Evolutionary conservation across 2,329 filamentous ascomycete genomes (phyloP), one percentile per base, ranked within the genome.

Genomic region (Talaromyces islandicus): DNA sequence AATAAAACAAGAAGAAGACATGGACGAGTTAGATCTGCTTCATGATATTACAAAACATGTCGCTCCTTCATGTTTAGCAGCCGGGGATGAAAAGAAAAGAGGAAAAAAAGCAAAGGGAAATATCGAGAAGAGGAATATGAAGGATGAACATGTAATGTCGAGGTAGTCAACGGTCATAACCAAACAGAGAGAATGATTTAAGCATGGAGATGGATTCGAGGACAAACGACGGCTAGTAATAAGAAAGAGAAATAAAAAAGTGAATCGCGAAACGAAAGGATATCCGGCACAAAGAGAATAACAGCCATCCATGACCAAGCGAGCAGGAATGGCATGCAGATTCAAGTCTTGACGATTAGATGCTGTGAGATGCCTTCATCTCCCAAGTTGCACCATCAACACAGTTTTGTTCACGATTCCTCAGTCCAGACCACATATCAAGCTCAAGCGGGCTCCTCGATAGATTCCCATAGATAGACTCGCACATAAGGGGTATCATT

Each of bases 401-500:
- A 35, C 53, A 35, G 41, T 46, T n/a, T 60, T 58, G 60, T 60
- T 58, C 62, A 60, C 58, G 63, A 63, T 67, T 66, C 64, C 68
- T 60, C 56, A 66, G 66, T 64, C 64, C 59, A 62, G 63, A 69
- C 66, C 68, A 68, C 69, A 69, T 65, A 69, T 69, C 68, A 72
- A 73, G 68, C 70, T 71, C 69, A 70, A 70, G 70, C 71, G 67
- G 30, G 53, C 69, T 68, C 70, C 69, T 60, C 56, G 53, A 67
- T 68, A 38, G 43, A 70, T 68, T 68, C 70, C 67, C 64, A 64
- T 69, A 71, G 70, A 71, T 70, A 73, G 70, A 75, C 71, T 70
- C 70, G 68, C 69, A 70, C 70, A 71, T 67, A 69, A 72, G 74
- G 74, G 73, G 73, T 76, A 76, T 76, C 73, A 75, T 70, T 75